Evolutionary conservation across 2,329 filamentous ascomycete species (phyloP).

Genomic region (Tothia fuscella): DNA sequence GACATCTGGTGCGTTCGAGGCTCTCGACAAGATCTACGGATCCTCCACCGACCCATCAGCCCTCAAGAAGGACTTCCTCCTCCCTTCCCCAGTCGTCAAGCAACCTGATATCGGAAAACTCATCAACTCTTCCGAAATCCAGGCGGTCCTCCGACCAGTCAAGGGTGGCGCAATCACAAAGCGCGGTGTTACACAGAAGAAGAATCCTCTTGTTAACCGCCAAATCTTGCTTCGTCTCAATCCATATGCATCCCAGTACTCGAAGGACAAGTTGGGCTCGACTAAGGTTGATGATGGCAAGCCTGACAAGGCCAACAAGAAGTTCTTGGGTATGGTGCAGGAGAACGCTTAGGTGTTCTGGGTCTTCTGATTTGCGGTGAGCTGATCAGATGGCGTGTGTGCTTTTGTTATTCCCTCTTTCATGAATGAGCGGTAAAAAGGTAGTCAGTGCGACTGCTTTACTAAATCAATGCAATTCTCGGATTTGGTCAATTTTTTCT

Average conservation of each 20-base stretch:
- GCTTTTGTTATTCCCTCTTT: too few species aligned
- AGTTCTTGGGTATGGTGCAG: slow-evolving; percentile 30
- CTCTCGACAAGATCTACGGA: slow-evolving; percentile 94
- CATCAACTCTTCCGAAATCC: slow-evolving; percentile 98
- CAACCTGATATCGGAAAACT: slow-evolving; percentile 94
- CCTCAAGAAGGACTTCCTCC: slow-evolving; percentile 98
- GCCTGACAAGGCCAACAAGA: slow-evolving; percentile 41
- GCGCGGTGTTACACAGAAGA: slow-evolving; percentile 90
- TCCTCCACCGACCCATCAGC: slow-evolving; percentile 78
- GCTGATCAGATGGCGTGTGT: too few species aligned
- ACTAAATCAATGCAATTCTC: too few species aligned
- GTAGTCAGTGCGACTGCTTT: too few species aligned
- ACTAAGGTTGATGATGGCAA: slow-evolving; percentile 52
- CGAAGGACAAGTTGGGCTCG: slow-evolving; percentile 72
- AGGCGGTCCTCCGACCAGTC: slow-evolving; percentile 85
- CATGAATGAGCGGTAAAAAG: too few species aligned
- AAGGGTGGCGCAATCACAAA: slow-evolving; percentile 86
- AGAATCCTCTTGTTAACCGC: slow-evolving; percentile 99
- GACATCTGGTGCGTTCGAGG: slow-evolving; percentile 93
- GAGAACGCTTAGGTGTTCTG: too few species aligned
- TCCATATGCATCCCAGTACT: slow-evolving; percentile 88
- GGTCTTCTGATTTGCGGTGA: too few species aligned
- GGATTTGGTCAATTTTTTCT: too few species aligned
- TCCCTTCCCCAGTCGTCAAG: slow-evolving; percentile 81
- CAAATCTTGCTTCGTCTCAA: slow-evolving; percentile 97